A percentile compares a stretch with the other conserved stretches of the same genome.
phyloP scores from a whole-genome alignment of 805 yeast genomes.

The Wickerhamiella nectarea region DNA sequence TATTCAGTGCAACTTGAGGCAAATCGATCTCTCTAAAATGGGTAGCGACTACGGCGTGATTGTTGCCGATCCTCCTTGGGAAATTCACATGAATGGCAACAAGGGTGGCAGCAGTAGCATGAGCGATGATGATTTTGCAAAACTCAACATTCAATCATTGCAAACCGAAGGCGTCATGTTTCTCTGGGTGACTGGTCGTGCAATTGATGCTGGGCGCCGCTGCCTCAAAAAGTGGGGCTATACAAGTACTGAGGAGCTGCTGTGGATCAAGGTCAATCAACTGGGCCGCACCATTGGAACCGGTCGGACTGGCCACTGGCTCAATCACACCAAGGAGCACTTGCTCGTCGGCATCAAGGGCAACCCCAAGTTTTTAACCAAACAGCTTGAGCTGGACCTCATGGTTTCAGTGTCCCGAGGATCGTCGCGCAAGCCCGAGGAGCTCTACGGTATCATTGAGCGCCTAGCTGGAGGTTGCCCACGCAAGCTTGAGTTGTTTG shows the following conservation, averaged over 20 bases:
- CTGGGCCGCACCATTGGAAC: slow-evolving; percentile 80
- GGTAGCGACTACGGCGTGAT: slow-evolving; percentile 70
- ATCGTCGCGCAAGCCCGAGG: slow-evolving; percentile 85
- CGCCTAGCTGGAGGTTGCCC: slow-evolving; percentile 65
- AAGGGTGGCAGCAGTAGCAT: slow-evolving; percentile 19
- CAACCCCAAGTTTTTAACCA: slow-evolving; percentile 54
- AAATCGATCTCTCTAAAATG: slow-evolving; percentile 51
- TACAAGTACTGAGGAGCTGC: slow-evolving; percentile 56
- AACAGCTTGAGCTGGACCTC: slow-evolving; percentile 56
- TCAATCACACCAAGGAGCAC: slow-evolving; percentile 90
- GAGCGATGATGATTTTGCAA: slow-evolving; percentile 58
- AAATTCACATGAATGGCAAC: slow-evolving; percentile 63
- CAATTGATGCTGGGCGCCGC: slow-evolving; percentile 74
- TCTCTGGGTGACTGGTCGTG: slow-evolving; percentile 92
- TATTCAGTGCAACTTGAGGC: slow-evolving; percentile 73
- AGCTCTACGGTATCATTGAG: slow-evolving; percentile 72
- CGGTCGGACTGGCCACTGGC: slow-evolving; percentile 95
- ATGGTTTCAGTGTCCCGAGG: slow-evolving; percentile 77
- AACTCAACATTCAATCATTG: slow-evolving; percentile 49
- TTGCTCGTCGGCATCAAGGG: slow-evolving; percentile 78
- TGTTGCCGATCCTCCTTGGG: slow-evolving; percentile 94
- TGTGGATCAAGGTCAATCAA: slow-evolving; percentile 89
- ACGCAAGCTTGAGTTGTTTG: slow-evolving; percentile 77
- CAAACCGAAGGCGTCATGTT: slow-evolving; percentile 77
- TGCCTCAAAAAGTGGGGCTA: slow-evolving; percentile 78